Evolutionary conservation across 2,329 filamentous ascomycete genomes (phyloP).

Genomic region (Colletotrichum sp.): DNA sequence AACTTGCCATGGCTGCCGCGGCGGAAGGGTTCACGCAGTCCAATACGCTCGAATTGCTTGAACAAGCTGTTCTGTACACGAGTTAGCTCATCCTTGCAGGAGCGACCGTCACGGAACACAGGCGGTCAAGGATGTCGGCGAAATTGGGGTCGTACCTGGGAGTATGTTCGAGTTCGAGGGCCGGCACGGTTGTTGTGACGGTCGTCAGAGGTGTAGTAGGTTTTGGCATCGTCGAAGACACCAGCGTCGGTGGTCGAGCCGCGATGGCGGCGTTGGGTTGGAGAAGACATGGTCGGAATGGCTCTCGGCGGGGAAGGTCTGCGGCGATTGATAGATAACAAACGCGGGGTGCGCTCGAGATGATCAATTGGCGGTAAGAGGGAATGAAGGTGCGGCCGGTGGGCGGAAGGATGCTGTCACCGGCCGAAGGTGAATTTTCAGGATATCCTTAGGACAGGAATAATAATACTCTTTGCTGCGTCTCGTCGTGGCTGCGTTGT

Average conservation of each 20-base stretch:
- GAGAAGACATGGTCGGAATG: slow-evolving; percentile 18
- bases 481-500: background rate
- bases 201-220: slow-evolving; percentile 63
- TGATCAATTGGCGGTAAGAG: background rate
- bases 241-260: slow-evolving; percentile 52
- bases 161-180: slow-evolving; percentile 60
- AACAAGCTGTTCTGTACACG: slow-evolving; percentile 53
- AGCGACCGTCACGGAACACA: background rate
- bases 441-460: background rate
- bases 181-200: slow-evolving; percentile 56
- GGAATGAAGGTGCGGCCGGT: background rate
- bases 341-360: background rate
- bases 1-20: slow-evolving; percentile 63
- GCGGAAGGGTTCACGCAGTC: slow-evolving; percentile 59
- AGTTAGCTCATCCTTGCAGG: background rate
- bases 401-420: background rate
- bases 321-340: background rate
- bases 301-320: background rate
- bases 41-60: slow-evolving; percentile 58
- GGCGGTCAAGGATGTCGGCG: background rate
- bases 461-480: background rate
- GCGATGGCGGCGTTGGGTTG: slow-evolving; percentile 23
- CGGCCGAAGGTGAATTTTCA: background rate
- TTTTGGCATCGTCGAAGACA: slow-evolving; percentile 63
- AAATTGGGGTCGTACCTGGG: slow-evolving; percentile 47